Evolutionary conservation across 805 yeast species (phyloP).

Genomic region (Candida oleophila): DNA sequence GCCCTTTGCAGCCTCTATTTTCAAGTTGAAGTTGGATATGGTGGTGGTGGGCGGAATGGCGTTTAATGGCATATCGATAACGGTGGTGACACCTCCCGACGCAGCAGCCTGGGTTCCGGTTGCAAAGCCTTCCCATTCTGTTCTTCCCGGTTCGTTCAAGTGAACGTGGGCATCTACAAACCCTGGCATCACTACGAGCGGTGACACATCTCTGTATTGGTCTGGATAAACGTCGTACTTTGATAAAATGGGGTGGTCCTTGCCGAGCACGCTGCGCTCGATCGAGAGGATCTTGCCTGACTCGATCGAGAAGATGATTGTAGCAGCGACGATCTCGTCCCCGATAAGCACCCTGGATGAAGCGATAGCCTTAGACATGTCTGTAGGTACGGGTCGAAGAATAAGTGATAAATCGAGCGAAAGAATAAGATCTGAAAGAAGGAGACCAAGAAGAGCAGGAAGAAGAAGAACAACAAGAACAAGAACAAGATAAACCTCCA

Average conservation of each 20-base stretch:
- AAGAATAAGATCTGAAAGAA: background rate
- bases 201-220: constrained; percentile 53
- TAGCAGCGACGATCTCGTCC: constrained; percentile 52
- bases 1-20: constrained; percentile 73
- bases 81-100: constrained; percentile 94
- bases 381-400: background rate
- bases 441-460: too few species aligned
- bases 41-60: constrained; percentile 96
- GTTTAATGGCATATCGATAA: constrained; percentile 93
- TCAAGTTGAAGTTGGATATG: constrained; percentile 67
- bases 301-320: constrained; percentile 56
- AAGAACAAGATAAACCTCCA: too few species aligned
- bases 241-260: constrained; percentile 39
- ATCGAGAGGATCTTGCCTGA: constrained; percentile 57
- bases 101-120: constrained; percentile 95
- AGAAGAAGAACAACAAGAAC: too few species aligned
- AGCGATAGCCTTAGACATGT: constrained; percentile 62
- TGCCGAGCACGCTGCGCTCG: constrained; percentile 27
- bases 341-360: constrained; percentile 58
- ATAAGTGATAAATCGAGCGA: background rate
- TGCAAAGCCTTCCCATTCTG: constrained; percentile 98
- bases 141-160: constrained; percentile 94
- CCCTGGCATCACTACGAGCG: constrained; percentile 78
- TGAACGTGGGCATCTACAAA: constrained; percentile 93
- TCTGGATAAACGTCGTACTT: constrained; percentile 44